A percentile compares a stretch with the other conserved stretches of the same genome.
These are phyloP conservation scores for Dioscorea alata DNA, from an alignment of 106 monocot species.

Conservation along the genomic window DNA sequence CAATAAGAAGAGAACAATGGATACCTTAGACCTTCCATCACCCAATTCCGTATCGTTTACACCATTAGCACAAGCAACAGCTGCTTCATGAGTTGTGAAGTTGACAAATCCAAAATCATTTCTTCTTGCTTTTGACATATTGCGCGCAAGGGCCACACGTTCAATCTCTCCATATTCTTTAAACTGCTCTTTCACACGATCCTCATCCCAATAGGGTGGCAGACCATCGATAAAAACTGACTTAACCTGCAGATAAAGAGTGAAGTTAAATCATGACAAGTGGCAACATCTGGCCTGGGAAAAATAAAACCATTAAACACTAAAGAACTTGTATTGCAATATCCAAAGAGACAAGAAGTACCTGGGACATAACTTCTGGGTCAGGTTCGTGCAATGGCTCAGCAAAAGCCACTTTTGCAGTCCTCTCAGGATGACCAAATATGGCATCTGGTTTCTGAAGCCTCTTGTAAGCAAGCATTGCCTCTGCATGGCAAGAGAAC, in stretches of 20 bases:
- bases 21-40: conserved; percentile 61
- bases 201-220: conserved; percentile 76
- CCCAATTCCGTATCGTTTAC: conserved; percentile 55
- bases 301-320: background rate
- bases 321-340: background rate
- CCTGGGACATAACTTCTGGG: conserved; percentile 70
- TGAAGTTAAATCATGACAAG: background rate
- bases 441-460: conserved; percentile 64
- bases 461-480: conserved; percentile 57
- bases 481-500: conserved; percentile 64
- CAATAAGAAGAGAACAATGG: background rate
- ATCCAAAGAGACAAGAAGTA: background rate
- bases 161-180: conserved; percentile 70
- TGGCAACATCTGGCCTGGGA: background rate
- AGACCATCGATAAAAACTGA: conserved; percentile 73
- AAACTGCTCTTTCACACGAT: conserved; percentile 59
- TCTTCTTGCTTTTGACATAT: conserved; percentile 61
- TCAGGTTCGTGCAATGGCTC: conserved; percentile 69
- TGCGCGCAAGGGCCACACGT: conserved; percentile 57
- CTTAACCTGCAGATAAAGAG: conserved; percentile 37
- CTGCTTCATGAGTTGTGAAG: conserved; percentile 60
- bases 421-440: conserved; percentile 69
- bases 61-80: conserved; percentile 47
- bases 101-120: conserved; percentile 82
- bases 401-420: conserved; percentile 70